Evolutionary conservation across 306 rosid species (phyloP).

Genomic region (Fagus crenata): DNA sequence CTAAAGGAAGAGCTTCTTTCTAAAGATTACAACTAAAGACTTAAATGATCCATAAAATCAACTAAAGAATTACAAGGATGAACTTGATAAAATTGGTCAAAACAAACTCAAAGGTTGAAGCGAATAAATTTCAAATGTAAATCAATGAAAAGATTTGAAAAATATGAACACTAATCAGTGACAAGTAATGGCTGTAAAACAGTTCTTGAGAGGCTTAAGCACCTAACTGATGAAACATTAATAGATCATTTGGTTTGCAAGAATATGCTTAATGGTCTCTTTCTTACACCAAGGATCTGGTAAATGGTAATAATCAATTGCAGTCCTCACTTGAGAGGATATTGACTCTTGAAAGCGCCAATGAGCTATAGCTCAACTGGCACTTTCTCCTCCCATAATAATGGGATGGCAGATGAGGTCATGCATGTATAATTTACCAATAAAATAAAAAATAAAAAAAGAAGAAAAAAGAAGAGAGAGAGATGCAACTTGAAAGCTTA

Average conservation of each 20-base stretch:
- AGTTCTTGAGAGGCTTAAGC: neutral
- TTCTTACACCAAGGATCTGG: neutral
- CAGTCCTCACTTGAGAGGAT: neutral
- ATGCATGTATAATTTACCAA: too few relatives aligned
- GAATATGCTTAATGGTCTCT: slow-evolving; percentile 6
- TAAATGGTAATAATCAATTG: neutral
- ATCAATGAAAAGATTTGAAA: neutral
- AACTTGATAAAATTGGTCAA: neutral
- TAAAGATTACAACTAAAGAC: too few relatives aligned
- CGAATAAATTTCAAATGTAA: neutral
- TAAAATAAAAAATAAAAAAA: too few relatives aligned
- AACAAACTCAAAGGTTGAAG: neutral
- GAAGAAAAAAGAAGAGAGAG: neutral
- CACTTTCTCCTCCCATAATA: too few relatives aligned
- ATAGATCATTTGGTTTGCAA: neutral
- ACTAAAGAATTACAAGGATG: neutral
- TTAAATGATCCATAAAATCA: too few relatives aligned
- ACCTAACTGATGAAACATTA: neutral
- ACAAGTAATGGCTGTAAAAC: neutral
- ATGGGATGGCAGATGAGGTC: too few relatives aligned
- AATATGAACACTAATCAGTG: neutral
- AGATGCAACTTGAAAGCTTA: slow-evolving; percentile 12
- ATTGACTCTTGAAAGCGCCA: neutral
- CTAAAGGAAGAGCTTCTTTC: too few relatives aligned
- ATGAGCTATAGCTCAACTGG: neutral